A percentile compares a stretch with the other conserved stretches of the same genome.
phyloP scores from a whole-genome alignment of 345 rosid genomes.

The Alliaria petiolata region DNA sequence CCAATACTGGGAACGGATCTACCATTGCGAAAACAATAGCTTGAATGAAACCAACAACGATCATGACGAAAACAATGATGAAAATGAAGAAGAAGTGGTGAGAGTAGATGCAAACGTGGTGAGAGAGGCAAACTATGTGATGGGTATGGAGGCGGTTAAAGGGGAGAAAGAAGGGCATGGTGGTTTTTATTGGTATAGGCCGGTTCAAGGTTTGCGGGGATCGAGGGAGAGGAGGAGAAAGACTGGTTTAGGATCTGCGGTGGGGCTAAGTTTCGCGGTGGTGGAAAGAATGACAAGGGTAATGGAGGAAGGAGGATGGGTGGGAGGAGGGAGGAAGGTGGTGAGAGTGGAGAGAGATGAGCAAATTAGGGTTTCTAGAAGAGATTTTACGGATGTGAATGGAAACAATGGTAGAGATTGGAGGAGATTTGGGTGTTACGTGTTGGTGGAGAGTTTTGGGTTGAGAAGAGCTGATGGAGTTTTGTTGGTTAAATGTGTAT shows the following conservation, averaged over 20 bases:
- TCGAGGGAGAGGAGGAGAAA: conserved; percentile 16
- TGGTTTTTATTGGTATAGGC: conserved; percentile 56
- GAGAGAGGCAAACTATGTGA: conserved; percentile 42
- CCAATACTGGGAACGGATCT: conserved; percentile 70
- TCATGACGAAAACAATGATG: not conserved
- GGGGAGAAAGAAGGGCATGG: conserved; percentile 31
- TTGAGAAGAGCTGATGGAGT: conserved; percentile 69
- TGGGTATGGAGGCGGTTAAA: conserved; percentile 45
- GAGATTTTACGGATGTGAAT: conserved; percentile 14
- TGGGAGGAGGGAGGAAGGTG: conserved; percentile 40
- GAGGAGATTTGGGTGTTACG: conserved; percentile 56
- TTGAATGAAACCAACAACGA: not conserved
- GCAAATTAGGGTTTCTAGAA: conserved; percentile 19
- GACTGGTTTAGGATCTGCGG: conserved; percentile 22
- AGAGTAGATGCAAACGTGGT: conserved; percentile 33
- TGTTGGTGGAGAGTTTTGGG: conserved; percentile 73
- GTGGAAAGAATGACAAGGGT: conserved; percentile 69
- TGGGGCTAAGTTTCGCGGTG: conserved; percentile 58
- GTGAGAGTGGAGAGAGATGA: conserved; percentile 54
- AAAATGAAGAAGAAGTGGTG: conserved; percentile 27
- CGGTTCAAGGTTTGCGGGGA: conserved; percentile 1
- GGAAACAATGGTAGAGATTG: conserved; percentile 30
- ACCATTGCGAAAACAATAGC: conserved; percentile 32
- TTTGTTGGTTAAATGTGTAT: conserved; percentile 46
- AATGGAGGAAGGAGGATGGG: conserved; percentile 71